Conservation (phyloP, 2,329 filamentous ascomycete species). For the Hymenoscyphus fraxineus region DNA sequence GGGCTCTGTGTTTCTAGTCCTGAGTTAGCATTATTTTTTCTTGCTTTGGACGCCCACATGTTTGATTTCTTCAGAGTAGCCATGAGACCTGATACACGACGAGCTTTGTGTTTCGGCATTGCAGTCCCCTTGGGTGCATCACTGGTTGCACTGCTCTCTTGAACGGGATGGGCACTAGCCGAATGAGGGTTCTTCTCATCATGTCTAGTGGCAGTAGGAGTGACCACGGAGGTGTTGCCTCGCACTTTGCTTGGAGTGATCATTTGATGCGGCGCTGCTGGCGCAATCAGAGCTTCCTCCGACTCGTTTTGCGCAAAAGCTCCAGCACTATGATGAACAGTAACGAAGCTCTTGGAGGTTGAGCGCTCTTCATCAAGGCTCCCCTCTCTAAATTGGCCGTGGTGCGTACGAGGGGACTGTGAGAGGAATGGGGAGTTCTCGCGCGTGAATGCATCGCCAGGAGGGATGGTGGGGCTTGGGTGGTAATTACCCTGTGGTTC, state of each 20-base stretch:
- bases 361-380: background rate
- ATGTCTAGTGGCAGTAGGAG: background rate
- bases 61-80: slow-evolving; percentile 10
- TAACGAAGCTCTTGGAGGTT: background rate
- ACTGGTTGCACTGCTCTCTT: slow-evolving; percentile 7
- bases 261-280: background rate
- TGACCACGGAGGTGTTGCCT: too few species aligned
- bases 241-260: too few species aligned
- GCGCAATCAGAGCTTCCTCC: slow-evolving; percentile 6
- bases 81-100: slow-evolving; percentile 7
- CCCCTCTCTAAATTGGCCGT: slow-evolving; percentile 6
- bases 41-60: slow-evolving; percentile 1
- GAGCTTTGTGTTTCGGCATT: slow-evolving; percentile 4
- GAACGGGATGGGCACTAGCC: background rate
- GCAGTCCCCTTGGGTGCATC: slow-evolving; percentile 7
- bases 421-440: slow-evolving; percentile 4
- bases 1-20: slow-evolving; percentile 41
- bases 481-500: slow-evolving; percentile 49
- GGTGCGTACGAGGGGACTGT: slow-evolving; percentile 3
- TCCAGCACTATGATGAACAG: background rate
- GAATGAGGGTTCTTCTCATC: background rate
- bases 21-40: slow-evolving; percentile 20
- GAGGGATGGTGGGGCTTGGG: background rate
- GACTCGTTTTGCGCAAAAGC: background rate
- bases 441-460: slow-evolving; percentile 6